Base-by-base conservation (phyloP, 148 eudicot species). In the Bassia scoparia region DNA sequence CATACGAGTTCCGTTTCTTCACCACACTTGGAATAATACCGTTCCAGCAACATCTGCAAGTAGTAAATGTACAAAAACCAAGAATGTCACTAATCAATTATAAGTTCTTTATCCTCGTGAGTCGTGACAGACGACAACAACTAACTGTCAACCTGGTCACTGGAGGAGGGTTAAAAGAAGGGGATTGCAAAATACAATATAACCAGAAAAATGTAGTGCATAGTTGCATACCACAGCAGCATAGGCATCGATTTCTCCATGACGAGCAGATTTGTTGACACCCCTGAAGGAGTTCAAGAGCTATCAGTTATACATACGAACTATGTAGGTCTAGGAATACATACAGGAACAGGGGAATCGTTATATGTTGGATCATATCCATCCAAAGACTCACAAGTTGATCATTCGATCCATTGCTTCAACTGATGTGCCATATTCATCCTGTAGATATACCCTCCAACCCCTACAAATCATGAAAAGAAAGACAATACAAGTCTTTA, bases 21-120 rank as follows among this genome's bases (percentile, higher is more conserved):
- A 17, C 98, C 98, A 14, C 61, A 79, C 52, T 46, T 43, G 26
- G 90, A 79, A 83, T 86, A 90, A 76, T 93, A 93, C 77, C 97
- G 85, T 62, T 93, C 90, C 72, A 93, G 84, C 78, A 93, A 82
- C 90, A 90, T 85, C 98, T 93, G 88, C 65, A 77, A n/a, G 30
- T 63, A 69, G 70, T 31, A 18, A 61, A 77, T 27, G 30, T 63
- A 69, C 67, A 24, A 18, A 61, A 65, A 50, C 24, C 17, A 43
- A 54, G 44, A 20, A 66, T 34, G 5, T 7, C 15, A 23, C 46
- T 12, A 24, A 35, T 46, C 21, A 66, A 11, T 35, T 9, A 9
- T 17, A 1, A 38, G 31, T 34, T 34, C 7, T 33, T 50, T 20
- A 41, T 17, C 1, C 37, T 35, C 35, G 29, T 27, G 15, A 16